A percentile compares a stretch with the other conserved stretches of the same genome.
phyloP scores from a whole-genome alignment of 202 grass and related monocot genomes.

The Schoenoplectus tabernaemontani region DNA sequence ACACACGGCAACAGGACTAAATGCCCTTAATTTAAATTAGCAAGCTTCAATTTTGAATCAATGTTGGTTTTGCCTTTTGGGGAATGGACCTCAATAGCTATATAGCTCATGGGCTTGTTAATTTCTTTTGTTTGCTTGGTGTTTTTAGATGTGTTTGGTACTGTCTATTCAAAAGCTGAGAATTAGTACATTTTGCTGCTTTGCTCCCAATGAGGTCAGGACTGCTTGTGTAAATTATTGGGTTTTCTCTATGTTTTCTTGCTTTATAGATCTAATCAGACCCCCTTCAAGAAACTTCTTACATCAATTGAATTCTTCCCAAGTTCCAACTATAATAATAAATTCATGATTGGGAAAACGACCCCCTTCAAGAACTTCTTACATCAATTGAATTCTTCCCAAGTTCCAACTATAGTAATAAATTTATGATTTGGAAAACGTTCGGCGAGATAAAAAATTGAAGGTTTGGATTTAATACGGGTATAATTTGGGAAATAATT shows the following conservation, averaged over 20 bases:
- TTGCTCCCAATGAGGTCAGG: not conserved
- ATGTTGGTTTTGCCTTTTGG: not conserved
- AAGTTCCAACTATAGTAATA: too few relatives aligned
- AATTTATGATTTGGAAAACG: too few relatives aligned
- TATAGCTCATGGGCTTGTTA: not conserved
- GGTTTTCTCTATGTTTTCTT: too few relatives aligned
- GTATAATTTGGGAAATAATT: too few relatives aligned
- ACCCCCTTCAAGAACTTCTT: too few relatives aligned
- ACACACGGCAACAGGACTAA: slow-evolving; percentile 94
- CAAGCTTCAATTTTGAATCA: not conserved
- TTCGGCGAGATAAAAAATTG: too few relatives aligned
- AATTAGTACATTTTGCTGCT: not conserved
- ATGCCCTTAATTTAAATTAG: slow-evolving; percentile 53
- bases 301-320: too few relatives aligned
- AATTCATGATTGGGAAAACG: too few relatives aligned
- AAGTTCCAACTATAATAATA: too few relatives aligned
- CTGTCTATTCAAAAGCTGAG: not conserved
- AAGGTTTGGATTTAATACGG: too few relatives aligned
- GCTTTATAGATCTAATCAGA: not conserved
- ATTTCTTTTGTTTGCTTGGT: not conserved
- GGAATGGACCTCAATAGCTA: not conserved
- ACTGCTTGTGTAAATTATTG: too few relatives aligned
- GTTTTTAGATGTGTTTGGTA: not conserved
- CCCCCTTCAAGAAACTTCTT: not conserved
- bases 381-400: too few relatives aligned